Conservation (phyloP, 345 rosid species). For the Raphanus sativus region DNA sequence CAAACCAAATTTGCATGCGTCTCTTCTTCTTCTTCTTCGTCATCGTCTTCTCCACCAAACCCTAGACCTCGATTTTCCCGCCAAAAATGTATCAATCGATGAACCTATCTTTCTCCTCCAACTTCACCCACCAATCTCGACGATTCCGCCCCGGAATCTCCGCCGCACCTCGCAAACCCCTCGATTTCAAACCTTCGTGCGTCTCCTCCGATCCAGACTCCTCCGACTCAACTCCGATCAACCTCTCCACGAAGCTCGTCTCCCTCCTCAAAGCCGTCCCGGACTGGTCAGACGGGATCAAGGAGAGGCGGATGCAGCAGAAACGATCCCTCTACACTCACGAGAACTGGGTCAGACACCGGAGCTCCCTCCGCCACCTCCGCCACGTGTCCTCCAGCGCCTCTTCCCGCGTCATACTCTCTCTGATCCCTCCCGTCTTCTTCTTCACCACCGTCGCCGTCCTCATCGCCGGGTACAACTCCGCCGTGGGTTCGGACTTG, state of each 20-base stretch:
- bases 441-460: conserved; percentile 69
- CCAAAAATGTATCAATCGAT: conserved; percentile 50
- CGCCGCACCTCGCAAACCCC: conserved; percentile 33
- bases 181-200: conserved; percentile 34
- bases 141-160: conserved; percentile 31
- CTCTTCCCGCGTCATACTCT: conserved; percentile 78
- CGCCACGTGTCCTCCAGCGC: conserved; percentile 73
- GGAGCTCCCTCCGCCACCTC: conserved; percentile 84
- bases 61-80: conserved; percentile 38
- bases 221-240: conserved; percentile 10
- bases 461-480: conserved; percentile 63
- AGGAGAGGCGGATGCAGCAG: conserved; percentile 80
- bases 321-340: conserved; percentile 77
- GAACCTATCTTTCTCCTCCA: conserved; percentile 44
- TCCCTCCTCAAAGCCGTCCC: conserved; percentile 72
- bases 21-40: neutral
- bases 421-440: conserved; percentile 82
- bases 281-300: conserved; percentile 77
- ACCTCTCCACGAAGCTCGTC: conserved; percentile 36
- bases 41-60: conserved; percentile 31
- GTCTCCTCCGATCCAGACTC: conserved; percentile 34
- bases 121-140: conserved; percentile 38
- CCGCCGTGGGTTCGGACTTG: conserved; percentile 57
- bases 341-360: conserved; percentile 76
- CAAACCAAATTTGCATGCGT: conserved; percentile 22